Evolutionary conservation across 1,139 yeast species (phyloP).

Genomic region (Trichomonascaceae sp.): DNA sequence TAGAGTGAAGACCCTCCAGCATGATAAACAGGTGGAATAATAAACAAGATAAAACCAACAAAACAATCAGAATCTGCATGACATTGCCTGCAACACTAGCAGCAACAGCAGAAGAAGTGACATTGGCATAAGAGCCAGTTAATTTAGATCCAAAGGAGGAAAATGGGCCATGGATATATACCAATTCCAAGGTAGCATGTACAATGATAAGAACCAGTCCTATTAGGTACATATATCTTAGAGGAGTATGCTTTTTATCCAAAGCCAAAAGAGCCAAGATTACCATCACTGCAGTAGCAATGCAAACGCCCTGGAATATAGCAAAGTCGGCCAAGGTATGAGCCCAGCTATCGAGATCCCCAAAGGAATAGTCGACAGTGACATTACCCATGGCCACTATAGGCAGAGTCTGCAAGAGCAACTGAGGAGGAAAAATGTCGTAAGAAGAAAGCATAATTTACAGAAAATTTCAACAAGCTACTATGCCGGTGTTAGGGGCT

Average conservation of each 20-base stretch:
- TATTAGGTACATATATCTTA: slow-evolving; percentile 61
- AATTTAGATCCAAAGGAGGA: slow-evolving; percentile 45
- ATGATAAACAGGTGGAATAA: slow-evolving; percentile 58
- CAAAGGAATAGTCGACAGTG: slow-evolving; percentile 31
- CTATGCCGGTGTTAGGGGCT: no score
- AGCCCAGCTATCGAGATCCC: slow-evolving; percentile 34
- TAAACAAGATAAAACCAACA: slow-evolving; percentile 57
- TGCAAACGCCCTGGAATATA: slow-evolving; percentile 31
- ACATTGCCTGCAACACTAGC: slow-evolving; percentile 54
- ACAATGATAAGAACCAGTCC: slow-evolving; percentile 51
- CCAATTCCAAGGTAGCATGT: slow-evolving; percentile 54
- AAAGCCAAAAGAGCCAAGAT: slow-evolving; percentile 19
- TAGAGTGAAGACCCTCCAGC: slow-evolving; percentile 31
- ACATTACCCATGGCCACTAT: slow-evolving; percentile 21
- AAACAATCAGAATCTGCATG: slow-evolving; percentile 52
- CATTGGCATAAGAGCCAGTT: slow-evolving; percentile 42
- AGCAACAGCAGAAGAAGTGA: slow-evolving; percentile 34
- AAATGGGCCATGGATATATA: slow-evolving; percentile 48
- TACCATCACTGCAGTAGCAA: slow-evolving; percentile 35
- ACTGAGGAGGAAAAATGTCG: slow-evolving; percentile 6
- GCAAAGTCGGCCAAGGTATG: slow-evolving; percentile 31
- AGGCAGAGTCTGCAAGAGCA: slow-evolving; percentile 17
- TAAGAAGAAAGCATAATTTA: slow-evolving; percentile 4
- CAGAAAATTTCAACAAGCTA: no score
- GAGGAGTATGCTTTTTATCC: slow-evolving; percentile 43